Evolutionary conservation across 495 filamentous ascomycete genomes (phyloP), one percentile per base, ranked within the genome.

Genomic region (Bryoglossum gracile): DNA sequence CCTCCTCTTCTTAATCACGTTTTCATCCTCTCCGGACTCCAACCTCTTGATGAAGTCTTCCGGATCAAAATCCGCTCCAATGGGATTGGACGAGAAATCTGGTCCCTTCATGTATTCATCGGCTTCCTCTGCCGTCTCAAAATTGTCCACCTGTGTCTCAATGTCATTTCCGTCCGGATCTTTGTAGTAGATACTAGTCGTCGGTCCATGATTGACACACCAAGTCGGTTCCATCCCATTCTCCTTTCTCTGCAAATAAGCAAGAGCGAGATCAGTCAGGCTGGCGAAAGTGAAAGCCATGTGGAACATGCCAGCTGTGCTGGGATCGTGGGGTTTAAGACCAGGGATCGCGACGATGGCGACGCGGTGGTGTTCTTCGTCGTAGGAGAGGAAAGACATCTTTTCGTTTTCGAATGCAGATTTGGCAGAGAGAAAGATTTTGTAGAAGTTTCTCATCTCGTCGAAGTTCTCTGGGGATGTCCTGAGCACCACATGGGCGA

Each of bases 151-250:
- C 56, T 74, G 71, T 4, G 62, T 66, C 55, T 76, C 72, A 36
- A 74, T 50, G 35, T 42, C 23, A 51, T 75, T 75, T 5, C 69
- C 69, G 46, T 75, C 71, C 13, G 70, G 70, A 43, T 75, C 71
- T 14, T 52, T 51, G 46, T 74, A 72, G 48, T 72, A 75, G 3
- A 75, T 61, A 33, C 61, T 66, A 1, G 59, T 70, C 2, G 65
- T 72, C 1, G 59, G 55, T 2, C 70, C 71, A 42, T 75, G 71
- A 46, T 73, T 71, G 17, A 71, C 61, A 38, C 55, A 63, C 66
- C 65, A 71, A 8, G 51, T n/a, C 0, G 70, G 70, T 34, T 59
- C 18, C 13, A 73, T 68, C 0, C 63, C 67, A 13, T 53, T 54
- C 0, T 54, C 50, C 47, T 65, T 67, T 5, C 64, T 60, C 51